Conservation (phyloP, 139 green algal genomes). For the Chlamydomonas schloesseri region DNA sequence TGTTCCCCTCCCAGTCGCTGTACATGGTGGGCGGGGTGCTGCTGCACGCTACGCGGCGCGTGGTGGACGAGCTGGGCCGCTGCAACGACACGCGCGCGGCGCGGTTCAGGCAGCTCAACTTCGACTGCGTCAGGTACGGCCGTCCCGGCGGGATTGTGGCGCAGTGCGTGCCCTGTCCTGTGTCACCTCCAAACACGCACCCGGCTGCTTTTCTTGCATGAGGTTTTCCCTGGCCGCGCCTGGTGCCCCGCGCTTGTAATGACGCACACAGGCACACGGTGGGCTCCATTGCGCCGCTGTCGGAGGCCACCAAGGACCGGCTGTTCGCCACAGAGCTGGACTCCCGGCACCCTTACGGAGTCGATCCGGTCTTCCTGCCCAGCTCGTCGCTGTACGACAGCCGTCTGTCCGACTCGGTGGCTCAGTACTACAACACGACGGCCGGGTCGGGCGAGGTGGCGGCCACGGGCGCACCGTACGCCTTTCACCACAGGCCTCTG, state of each 20-base stretch:
- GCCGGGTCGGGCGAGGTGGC: conserved; percentile 22
- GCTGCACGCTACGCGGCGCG: conserved; percentile 42
- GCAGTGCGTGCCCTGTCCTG: too few species aligned
- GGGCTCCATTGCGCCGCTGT: background rate
- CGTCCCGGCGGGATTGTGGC: too few species aligned
- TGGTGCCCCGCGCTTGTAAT: too few species aligned
- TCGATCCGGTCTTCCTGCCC: conserved; percentile 53
- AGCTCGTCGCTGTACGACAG: conserved; percentile 38
- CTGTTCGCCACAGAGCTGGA: conserved; percentile 31
- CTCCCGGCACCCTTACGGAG: conserved; percentile 34
- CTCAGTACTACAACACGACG: conserved; percentile 42
- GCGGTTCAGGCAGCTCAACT: background rate
- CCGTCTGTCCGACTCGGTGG: conserved; percentile 8
- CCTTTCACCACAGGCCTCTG: conserved; percentile 18
- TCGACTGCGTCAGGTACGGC: conserved; percentile 1
- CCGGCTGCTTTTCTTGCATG: too few species aligned
- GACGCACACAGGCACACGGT: too few species aligned
- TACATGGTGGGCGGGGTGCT: conserved; percentile 43
- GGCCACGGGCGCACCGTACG: conserved; percentile 36
- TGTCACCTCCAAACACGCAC: too few species aligned
- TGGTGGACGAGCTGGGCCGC: background rate
- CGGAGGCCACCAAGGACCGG: background rate
- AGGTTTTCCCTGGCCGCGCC: too few species aligned
- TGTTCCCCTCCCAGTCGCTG: background rate
- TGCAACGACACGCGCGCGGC: background rate